Percentiles rank a stretch among this genome's conserved stretches.
These are phyloP conservation scores for Tripidium arundinaceum DNA, from an alignment of 202 grass and related monocot species.

Conservation along the genomic window DNA sequence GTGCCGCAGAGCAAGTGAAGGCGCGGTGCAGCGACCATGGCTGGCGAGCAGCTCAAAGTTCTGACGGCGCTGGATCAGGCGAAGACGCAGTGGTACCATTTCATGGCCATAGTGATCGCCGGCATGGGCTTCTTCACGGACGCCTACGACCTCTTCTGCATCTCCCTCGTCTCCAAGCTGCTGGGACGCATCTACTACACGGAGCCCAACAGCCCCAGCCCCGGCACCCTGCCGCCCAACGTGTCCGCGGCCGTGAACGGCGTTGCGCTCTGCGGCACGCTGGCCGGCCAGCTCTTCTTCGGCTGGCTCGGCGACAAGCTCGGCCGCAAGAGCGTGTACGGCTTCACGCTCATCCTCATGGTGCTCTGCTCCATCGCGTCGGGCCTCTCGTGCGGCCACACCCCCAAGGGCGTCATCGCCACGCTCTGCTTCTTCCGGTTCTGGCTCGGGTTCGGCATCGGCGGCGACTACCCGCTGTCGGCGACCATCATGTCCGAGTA, in stretches of 20 bases:
- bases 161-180: constrained; percentile 85
- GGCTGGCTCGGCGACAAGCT: constrained; percentile 88
- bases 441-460: constrained; percentile 94
- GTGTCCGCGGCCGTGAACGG: constrained; percentile 57
- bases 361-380: constrained; percentile 70
- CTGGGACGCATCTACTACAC: constrained; percentile 81
- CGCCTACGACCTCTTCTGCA: constrained; percentile 93
- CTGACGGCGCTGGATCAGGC: constrained; percentile 47
- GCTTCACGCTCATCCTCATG: constrained; percentile 78
- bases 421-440: constrained; percentile 96
- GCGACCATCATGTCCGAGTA: constrained; percentile 98
- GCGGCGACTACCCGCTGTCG: constrained; percentile 77
- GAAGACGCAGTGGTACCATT: constrained; percentile 77
- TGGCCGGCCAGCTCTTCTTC: constrained; percentile 83
- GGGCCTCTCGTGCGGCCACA: constrained; percentile 58
- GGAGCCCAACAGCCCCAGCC: constrained; percentile 2
- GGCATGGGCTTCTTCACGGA: constrained; percentile 96
- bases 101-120: constrained; percentile 57
- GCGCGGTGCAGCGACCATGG: background rate
- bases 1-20: background rate
- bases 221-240: constrained; percentile 60
- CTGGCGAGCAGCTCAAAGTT: constrained; percentile 38
- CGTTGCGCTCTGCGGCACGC: constrained; percentile 80
- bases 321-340: constrained; percentile 78
- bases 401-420: constrained; percentile 43